Conservation (phyloP, 768 basidiomycete genomes). For the Lactarius trivialis region DNA sequence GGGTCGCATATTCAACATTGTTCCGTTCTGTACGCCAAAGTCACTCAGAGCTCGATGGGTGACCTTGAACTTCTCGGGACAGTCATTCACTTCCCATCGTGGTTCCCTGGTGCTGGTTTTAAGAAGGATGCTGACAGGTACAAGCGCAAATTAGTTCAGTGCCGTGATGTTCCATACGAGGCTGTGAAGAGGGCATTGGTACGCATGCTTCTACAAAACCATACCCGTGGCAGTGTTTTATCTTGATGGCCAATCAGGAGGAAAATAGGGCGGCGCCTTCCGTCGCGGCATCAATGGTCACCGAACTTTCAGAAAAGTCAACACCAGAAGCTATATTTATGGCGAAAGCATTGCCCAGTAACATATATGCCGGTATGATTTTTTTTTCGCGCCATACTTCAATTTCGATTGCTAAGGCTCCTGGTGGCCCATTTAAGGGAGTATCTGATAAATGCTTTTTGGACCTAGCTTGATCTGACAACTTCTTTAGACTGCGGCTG, state of each 20-base stretch:
- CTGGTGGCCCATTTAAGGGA: not conserved
- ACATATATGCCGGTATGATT: not conserved
- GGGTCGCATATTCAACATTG: slow-evolving; percentile 40
- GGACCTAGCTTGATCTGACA: not conserved
- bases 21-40: slow-evolving; percentile 27
- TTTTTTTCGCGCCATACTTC: not conserved
- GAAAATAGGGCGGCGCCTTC: slow-evolving; percentile 6
- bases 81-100: slow-evolving; percentile 28
- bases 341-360: slow-evolving; percentile 8
- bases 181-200: slow-evolving; percentile 25
- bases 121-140: slow-evolving; percentile 21
- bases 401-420: not conserved
- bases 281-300: slow-evolving; percentile 5
- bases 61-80: not conserved
- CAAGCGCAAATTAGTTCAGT: slow-evolving; percentile 17
- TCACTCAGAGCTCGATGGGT: not conserved
- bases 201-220: not conserved
- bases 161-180: slow-evolving; percentile 25
- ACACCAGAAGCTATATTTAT: slow-evolving; percentile 10
- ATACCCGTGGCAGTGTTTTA: not conserved
- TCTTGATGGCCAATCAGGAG: not conserved
- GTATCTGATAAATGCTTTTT: not conserved
- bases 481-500: slow-evolving; percentile 15
- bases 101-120: slow-evolving; percentile 29
- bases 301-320: slow-evolving; percentile 4